Conservation (phyloP, 306 rosid species). For the Sechiopsis laciniata region DNA sequence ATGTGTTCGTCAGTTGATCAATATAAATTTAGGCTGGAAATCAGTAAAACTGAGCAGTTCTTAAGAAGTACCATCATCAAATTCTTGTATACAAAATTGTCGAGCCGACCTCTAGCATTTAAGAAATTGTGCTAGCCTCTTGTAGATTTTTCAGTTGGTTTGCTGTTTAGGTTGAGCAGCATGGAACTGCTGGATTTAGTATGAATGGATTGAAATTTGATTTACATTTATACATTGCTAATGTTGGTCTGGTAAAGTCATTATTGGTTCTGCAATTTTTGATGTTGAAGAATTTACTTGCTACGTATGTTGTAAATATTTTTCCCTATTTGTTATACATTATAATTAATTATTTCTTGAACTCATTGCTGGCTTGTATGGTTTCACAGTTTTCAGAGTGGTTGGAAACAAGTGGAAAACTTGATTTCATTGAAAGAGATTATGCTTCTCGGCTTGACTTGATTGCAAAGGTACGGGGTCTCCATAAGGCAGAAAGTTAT, state of each 20-base stretch:
- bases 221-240: too few relatives aligned
- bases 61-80: not conserved
- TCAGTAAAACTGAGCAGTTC: not conserved
- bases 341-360: not conserved
- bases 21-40: not conserved
- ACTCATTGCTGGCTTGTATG: conserved; percentile 16
- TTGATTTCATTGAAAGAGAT: conserved; percentile 56
- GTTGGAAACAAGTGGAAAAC: conserved; percentile 45
- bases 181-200: not conserved
- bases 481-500: conserved; percentile 55
- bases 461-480: conserved; percentile 60
- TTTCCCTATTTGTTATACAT: not conserved
- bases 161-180: too few relatives aligned
- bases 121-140: too few relatives aligned
- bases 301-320: not conserved
- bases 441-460: conserved; percentile 73
- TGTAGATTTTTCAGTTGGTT: too few relatives aligned
- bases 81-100: not conserved
- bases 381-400: conserved; percentile 72
- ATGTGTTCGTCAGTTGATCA: not conserved
- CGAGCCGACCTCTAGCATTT: too few relatives aligned
- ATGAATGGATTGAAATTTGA: not conserved
- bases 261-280: not conserved
- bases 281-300: too few relatives aligned
- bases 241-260: not conserved